Evolutionary conservation across 2,329 filamentous ascomycete species (phyloP), one percentile per base, ranked within the genome.

Genomic region (Colletotrichum cuscutae): DNA sequence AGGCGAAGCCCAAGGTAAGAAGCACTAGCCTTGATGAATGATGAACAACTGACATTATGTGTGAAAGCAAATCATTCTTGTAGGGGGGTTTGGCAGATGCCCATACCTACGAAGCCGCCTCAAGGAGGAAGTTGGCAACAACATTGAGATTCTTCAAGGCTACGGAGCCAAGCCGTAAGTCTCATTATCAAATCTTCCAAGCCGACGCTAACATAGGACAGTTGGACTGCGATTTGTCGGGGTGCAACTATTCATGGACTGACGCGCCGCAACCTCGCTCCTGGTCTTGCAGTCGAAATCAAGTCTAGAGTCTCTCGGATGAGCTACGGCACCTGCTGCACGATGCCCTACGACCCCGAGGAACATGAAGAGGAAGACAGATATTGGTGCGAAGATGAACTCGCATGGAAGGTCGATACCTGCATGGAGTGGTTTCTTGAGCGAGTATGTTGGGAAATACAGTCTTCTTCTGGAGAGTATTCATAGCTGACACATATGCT

Each of bases 61-160:
- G 4, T 4, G 19, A 15, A 6, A 1, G 15, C 85, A 84, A 81
- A 65, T 85, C 5, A 77, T 84, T 1, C 77, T 86, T 0, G 83
- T 82, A 0, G 84, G 84, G 0, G 84, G 84, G 0, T 82, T 86
- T 5, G 84, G 84, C 0, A 74, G 80, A 2, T 81, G 77, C 15
- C 37, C 60, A 0, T 83, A 81, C 5, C 68, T 86, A 0, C 75
- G 71, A 12, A 54, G 72, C 2, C 66, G 68, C 0, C 62, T 85
- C 0, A 68, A 72, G 0, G 22, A 37, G 0, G 3, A 4, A 2
- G 8, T 65, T 5, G 49, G 49, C 0, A 28, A 77, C 0, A 49
- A 7, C 8, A 74, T 66, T 1, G 77, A 76, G 0, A 63, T 85
- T 1, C 69, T 85, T 0, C 83, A 84, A 1, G 72, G 77, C 0